These are phyloP conservation scores for Alternaria conjuncta DNA, from an alignment of 2,329 filamentous ascomycete genomes.

Conservation along the genomic window DNA sequence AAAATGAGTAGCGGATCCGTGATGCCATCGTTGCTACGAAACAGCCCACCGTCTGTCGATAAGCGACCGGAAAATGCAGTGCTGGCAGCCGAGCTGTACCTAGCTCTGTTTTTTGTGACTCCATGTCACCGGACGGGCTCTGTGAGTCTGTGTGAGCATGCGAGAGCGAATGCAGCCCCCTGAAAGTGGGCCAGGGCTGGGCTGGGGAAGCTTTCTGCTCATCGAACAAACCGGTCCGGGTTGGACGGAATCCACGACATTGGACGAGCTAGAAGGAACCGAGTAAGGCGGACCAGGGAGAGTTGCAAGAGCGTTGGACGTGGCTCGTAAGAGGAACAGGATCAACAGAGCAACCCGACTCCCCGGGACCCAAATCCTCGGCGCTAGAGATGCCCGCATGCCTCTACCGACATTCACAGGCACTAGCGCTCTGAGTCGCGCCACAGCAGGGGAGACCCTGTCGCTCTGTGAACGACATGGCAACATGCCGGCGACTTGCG, in stretches of 20 bases:
- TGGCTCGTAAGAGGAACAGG: slow-evolving; percentile 38
- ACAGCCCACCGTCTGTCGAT: slow-evolving; percentile 32
- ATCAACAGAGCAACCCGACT: slow-evolving; percentile 41
- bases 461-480: slow-evolving; percentile 36
- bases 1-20: slow-evolving; percentile 37
- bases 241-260: slow-evolving; percentile 44
- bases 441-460: slow-evolving; percentile 20
- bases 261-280: slow-evolving; percentile 39
- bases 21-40: slow-evolving; percentile 34
- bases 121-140: slow-evolving; percentile 34
- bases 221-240: slow-evolving; percentile 36
- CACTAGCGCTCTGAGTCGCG: slow-evolving; percentile 9
- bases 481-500: slow-evolving; percentile 34
- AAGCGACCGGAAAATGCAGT: slow-evolving; percentile 36
- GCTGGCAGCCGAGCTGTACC: slow-evolving; percentile 34
- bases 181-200: slow-evolving; percentile 45
- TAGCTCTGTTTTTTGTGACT: slow-evolving; percentile 35
- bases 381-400: slow-evolving; percentile 12
- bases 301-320: slow-evolving; percentile 45
- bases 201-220: slow-evolving; percentile 36
- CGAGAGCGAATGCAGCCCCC: slow-evolving; percentile 30
- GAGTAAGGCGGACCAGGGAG: slow-evolving; percentile 43
- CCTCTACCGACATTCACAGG: slow-evolving; percentile 6
- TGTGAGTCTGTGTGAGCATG: slow-evolving; percentile 23
- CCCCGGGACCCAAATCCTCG: slow-evolving; percentile 14